phyloP scores from a whole-genome alignment of 2,329 filamentous ascomycete genomes.

The Penicillium thymicola region DNA sequence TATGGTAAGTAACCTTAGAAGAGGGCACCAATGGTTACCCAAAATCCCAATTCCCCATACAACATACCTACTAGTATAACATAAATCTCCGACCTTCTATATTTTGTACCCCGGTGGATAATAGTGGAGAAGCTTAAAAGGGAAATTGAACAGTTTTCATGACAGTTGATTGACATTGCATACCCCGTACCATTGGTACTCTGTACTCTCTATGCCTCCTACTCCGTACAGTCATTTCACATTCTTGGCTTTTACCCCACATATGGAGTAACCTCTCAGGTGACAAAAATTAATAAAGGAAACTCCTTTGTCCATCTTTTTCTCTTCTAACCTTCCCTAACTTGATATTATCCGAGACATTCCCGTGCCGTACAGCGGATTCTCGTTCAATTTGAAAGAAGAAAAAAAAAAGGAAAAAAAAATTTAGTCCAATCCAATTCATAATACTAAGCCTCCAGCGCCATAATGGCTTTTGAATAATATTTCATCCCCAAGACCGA shows the following conservation, averaged over 20 bases:
- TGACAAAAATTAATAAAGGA: conserved; percentile 6
- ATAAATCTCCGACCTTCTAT: not conserved
- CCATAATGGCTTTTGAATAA: not conserved
- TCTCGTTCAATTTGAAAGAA: not conserved
- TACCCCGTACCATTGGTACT: not conserved
- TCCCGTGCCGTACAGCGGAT: conserved; percentile 4
- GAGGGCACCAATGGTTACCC: not conserved
- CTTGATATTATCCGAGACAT: conserved; percentile 3
- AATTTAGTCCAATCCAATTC: not conserved
- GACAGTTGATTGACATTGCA: not conserved
- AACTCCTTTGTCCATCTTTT: not conserved
- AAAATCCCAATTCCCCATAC: too few species aligned
- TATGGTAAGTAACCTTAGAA: not conserved
- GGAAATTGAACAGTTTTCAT: conserved; percentile 15
- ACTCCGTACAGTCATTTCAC: not conserved
- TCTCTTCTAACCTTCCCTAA: not conserved
- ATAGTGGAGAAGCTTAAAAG: conserved; percentile 14
- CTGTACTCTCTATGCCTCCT: too few species aligned
- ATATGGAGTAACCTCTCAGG: conserved; percentile 1
- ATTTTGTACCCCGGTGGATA: conserved; percentile 11
- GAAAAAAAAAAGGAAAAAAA: too few species aligned
- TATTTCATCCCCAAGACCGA: not conserved
- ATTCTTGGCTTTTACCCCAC: conserved; percentile 1
- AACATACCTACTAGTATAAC: not conserved
- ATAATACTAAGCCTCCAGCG: not conserved